Evolutionary conservation across 2,329 filamentous ascomycete genomes (phyloP).

Genomic region (Nemania abortiva): DNA sequence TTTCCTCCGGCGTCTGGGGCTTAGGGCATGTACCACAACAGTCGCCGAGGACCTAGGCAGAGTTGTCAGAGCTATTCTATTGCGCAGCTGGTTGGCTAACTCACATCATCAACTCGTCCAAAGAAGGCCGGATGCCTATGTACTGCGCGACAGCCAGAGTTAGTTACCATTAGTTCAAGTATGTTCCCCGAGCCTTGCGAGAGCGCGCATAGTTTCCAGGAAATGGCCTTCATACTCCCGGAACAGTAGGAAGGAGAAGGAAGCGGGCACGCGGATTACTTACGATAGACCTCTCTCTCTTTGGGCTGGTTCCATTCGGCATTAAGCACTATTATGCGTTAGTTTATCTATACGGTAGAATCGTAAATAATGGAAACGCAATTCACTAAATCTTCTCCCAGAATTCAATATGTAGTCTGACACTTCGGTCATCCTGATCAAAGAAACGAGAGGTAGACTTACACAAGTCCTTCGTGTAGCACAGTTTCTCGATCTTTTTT

Average conservation of each 20-base stretch:
- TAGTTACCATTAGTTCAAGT: not conserved
- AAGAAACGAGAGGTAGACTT: constrained; percentile 36
- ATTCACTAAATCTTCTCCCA: not conserved
- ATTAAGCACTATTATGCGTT: constrained; percentile 69
- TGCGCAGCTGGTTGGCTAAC: constrained; percentile 1
- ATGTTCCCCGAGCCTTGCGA: not conserved
- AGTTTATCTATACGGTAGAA: not conserved
- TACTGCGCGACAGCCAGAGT: constrained; percentile 52
- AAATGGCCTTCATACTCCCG: not conserved
- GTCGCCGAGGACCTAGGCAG: constrained; percentile 71
- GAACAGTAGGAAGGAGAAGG: not conserved
- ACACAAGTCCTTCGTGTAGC: constrained; percentile 82
- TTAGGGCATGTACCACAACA: constrained; percentile 85
- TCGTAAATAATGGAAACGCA: not conserved
- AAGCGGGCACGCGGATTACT: not conserved
- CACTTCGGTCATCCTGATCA: not conserved
- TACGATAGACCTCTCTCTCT: constrained; percentile 75
- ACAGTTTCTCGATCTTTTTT: constrained; percentile 81
- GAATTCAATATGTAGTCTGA: not conserved
- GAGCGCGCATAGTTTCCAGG: not conserved
- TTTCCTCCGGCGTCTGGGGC: constrained; percentile 76
- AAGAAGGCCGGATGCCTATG: constrained; percentile 91
- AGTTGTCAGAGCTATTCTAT: constrained; percentile 14
- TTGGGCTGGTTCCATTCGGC: constrained; percentile 87
- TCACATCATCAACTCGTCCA: constrained; percentile 74